Evolutionary conservation across 75 land plant genomes (phyloP), one percentile per base, ranked within the genome.

Genomic region (Pinus taeda): DNA sequence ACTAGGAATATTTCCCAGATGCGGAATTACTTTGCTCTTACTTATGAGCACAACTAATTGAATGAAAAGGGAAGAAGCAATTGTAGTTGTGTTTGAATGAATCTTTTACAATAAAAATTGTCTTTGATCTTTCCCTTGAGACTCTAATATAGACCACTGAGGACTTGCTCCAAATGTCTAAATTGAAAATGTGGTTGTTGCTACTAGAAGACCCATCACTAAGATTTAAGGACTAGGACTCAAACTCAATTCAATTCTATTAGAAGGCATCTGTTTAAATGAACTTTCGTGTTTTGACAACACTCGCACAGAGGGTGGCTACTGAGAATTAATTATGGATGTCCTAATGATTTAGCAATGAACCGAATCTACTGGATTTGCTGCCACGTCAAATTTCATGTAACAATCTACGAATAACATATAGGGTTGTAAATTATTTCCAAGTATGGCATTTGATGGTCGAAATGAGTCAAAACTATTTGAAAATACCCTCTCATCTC

Each of bases 81-180:
- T 18, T 2, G 71, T 18, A 18, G 71, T 12, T 39, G 9, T 39
- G 17, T 17, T 15, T 39, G n/a, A 5, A 39, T 67, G 42, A 39
- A 18, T 67, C 12, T 33, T 67, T 17, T 49, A 39, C 45, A 20
- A n/a, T 42, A 33, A 67, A 36, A 20, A 39, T 5, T 20, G 39
- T 67, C 22, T 67, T 37, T 33, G 71, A 7, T 67, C 49, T 42
- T 67, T 45, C 17, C 71, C 71, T 67, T 67, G 71, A 20, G 71
- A 37, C 5, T 67, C 53, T 20, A 66, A 20, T 42, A 17, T 66
- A 66, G 70, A 17, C 49, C 39, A 67, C 49, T 67, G 53, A 18
- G 49, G 20, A 67, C 33, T 39, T 67, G 20, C 45, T 7, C n/a
- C 49, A 67, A 45, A 36, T 37, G 49, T 39, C 21, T 67, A 45